Evolutionary conservation across 1,284 basidiomycete genomes (phyloP).

Genomic region (Cryptococcus sp.): DNA sequence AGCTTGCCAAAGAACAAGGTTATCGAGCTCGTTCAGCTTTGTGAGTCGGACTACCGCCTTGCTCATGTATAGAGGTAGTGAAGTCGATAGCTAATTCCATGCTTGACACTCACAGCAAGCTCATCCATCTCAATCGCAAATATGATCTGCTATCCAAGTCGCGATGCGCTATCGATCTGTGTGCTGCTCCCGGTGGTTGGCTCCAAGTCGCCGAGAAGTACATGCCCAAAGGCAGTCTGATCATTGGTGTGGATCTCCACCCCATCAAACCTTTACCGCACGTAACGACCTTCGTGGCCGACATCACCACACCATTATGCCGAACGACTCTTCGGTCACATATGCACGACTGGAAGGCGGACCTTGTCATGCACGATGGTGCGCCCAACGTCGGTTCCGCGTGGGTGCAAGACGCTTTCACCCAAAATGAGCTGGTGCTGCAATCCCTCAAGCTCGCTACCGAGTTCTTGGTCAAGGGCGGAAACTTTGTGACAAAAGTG

Average conservation of each 20-base stretch:
- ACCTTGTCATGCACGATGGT: slow-evolving; percentile 99
- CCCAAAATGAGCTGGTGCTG: slow-evolving; percentile 94
- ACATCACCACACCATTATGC: slow-evolving; percentile 93
- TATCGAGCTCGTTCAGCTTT: slow-evolving; percentile 99
- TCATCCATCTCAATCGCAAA: slow-evolving; percentile 98
- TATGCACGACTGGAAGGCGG: slow-evolving; percentile 99
- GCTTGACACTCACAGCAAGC: slow-evolving; percentile 62
- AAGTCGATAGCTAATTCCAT: not conserved
- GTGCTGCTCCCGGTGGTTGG: slow-evolving; percentile 99
- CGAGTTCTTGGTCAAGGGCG: slow-evolving; percentile 91
- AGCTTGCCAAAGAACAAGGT: slow-evolving; percentile 80
- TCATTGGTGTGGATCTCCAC: slow-evolving; percentile 95
- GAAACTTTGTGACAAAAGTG: slow-evolving; percentile 97
- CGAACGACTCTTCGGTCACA: slow-evolving; percentile 82
- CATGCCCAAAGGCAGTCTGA: slow-evolving; percentile 93
- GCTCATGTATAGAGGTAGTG: not conserved
- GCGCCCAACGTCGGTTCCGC: slow-evolving; percentile 99
- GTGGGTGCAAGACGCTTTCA: slow-evolving; percentile 99
- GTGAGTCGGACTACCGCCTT: slow-evolving; percentile 33
- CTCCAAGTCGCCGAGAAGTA: slow-evolving; percentile 97
- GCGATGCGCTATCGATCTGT: slow-evolving; percentile 95
- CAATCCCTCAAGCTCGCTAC: slow-evolving; percentile 95
- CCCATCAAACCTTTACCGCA: slow-evolving; percentile 95
- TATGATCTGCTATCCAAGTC: slow-evolving; percentile 89
- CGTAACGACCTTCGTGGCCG: slow-evolving; percentile 87